Evolutionary conservation across 805 yeast genomes (phyloP), one percentile per base, ranked within the genome.

Genomic region (Saccharomycopsis lassenensis): DNA sequence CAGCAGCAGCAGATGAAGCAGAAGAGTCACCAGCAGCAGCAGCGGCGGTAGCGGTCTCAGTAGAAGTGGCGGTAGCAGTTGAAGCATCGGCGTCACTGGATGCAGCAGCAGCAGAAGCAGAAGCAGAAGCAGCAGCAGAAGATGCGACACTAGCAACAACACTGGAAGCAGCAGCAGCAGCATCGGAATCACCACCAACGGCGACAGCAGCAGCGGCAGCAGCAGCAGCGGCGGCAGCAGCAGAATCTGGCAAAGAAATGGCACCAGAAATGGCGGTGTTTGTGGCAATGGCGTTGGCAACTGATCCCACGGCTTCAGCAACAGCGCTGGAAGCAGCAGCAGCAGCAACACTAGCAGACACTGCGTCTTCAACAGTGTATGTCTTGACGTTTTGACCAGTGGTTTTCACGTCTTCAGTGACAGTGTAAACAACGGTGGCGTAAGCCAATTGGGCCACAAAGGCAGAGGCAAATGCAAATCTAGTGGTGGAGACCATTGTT

Each of bases 281-380:
- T 29, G 25, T 27, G 12, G 25, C 36, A 35, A 33, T 35, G 39
- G 49, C 16, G 10, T 18, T n/a, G n/a, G 7, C 14, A 24, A 25
- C 37, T 16, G 27, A 23, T 8, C 8, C 36, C 7, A 33, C 33
- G n/a, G 24, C 31, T 6, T 8, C 16, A 25, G 14, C 12, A 26
- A 24, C 7, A 14, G 30, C 35, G 24, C 24, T 4, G 3, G 30
- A 25, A 24, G 29, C 36, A 33, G 40, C 32, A 15, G 36, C 44
- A 45, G 63, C 58, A 45, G 59, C 56, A 34, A 52, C 47, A 14
- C 40, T 33, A 25, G 43, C 43, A 33, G 51, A 41, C 43, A 43
- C 48, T 25, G 51, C 45, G 30, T 41, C 35, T 10, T 28, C 21
- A 20, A 29, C 31, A 21, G 31, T 39, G 26, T 20, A 19, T 15